Percentiles rank a stretch among this genome's conserved stretches.
phyloP scores from a whole-genome alignment of 73 alveolate genomes.

The Diophrys appendiculata region DNA sequence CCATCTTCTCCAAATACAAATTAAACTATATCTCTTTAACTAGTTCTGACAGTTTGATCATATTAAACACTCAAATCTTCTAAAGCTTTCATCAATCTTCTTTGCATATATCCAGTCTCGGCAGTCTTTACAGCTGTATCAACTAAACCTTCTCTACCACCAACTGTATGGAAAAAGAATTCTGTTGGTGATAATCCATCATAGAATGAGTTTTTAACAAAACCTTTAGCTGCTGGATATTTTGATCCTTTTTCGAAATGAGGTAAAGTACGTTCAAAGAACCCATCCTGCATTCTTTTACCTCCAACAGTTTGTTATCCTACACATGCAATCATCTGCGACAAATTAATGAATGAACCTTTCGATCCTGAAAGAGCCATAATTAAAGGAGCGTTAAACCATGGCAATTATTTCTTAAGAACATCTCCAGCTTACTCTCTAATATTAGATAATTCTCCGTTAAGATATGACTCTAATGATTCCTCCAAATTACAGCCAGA shows the following conservation, averaged over 20 bases:
- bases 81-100: slow-evolving; percentile 98
- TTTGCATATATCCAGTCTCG: slow-evolving; percentile 99
- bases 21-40: slow-evolving; percentile 87
- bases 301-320: slow-evolving; percentile 96
- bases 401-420: slow-evolving; percentile 49
- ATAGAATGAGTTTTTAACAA: slow-evolving; percentile 93
- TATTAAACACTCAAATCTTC: slow-evolving; percentile 97
- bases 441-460: slow-evolving; percentile 65
- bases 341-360: slow-evolving; percentile 93
- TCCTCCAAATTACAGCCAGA: slow-evolving; percentile 95
- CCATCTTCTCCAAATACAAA: slow-evolving; percentile 97
- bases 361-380: slow-evolving; percentile 99
- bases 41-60: slow-evolving; percentile 90
- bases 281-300: slow-evolving; percentile 96
- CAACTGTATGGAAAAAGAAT: slow-evolving; percentile 99
- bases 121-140: slow-evolving; percentile 99
- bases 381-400: slow-evolving; percentile 86
- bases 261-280: slow-evolving; percentile 95
- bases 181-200: slow-evolving; percentile 98
- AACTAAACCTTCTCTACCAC: slow-evolving; percentile 99
- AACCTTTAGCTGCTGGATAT: slow-evolving; percentile 97
- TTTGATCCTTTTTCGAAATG: slow-evolving; percentile 92
- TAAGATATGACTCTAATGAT: slow-evolving; percentile 84
- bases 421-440: slow-evolving; percentile 79
- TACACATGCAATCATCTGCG: slow-evolving; percentile 99